Conservation (phyloP, 2,329 filamentous ascomycete genomes). For the Sporothrix brunneoviolacea region DNA sequence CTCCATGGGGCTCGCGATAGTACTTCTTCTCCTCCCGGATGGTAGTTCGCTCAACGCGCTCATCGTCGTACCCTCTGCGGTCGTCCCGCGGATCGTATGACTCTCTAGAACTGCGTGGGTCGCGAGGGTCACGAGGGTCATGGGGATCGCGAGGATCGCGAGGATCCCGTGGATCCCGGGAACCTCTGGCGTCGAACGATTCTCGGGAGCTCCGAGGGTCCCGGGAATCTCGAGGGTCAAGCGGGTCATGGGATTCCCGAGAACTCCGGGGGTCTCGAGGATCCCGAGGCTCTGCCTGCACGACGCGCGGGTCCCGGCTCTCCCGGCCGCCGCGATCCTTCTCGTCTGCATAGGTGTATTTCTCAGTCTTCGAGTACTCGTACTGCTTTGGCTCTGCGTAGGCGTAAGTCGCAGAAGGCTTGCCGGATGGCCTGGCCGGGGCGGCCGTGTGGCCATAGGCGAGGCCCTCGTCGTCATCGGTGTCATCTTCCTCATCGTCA, state of each 20-base stretch:
- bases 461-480: slow-evolving; percentile 30
- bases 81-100: not conserved
- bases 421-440: slow-evolving; percentile 6
- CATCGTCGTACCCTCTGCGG: slow-evolving; percentile 5
- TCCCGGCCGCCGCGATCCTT: slow-evolving; percentile 20
- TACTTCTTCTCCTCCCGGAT: slow-evolving; percentile 22
- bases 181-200: slow-evolving; percentile 9
- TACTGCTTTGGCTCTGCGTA: slow-evolving; percentile 31
- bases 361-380: slow-evolving; percentile 33
- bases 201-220: not conserved
- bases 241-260: slow-evolving; percentile 8
- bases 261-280: slow-evolving; percentile 2
- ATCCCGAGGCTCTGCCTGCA: not conserved
- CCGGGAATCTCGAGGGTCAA: slow-evolving; percentile 9
- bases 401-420: slow-evolving; percentile 15
- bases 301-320: slow-evolving; percentile 1
- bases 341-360: slow-evolving; percentile 26
- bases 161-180: not conserved
- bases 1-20: slow-evolving; percentile 25
- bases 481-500: slow-evolving; percentile 14
- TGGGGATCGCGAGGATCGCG: not conserved
- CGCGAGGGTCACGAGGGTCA: slow-evolving; percentile 16
- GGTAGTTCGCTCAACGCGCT: slow-evolving; percentile 7
- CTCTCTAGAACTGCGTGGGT: slow-evolving; percentile 10
- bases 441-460: slow-evolving; percentile 39